A percentile compares a stretch with the other conserved stretches of the same genome.
These are phyloP conservation scores for Candida sanyaensis DNA, from an alignment of 1,139 yeast genomes.

Conservation along the genomic window DNA sequence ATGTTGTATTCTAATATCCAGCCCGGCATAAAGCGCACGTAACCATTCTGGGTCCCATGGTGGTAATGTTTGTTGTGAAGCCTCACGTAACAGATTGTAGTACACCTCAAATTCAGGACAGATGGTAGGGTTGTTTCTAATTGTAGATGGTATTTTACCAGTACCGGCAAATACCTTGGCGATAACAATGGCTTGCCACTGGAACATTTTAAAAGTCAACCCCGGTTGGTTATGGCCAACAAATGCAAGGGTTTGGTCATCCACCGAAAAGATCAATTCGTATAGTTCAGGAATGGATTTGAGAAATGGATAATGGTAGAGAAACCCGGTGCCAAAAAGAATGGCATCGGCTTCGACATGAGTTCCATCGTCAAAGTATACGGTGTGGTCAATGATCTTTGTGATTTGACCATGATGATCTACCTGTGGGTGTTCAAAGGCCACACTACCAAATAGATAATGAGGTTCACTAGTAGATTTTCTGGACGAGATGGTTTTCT, in stretches of 20 bases:
- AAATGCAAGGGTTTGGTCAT: slow-evolving; percentile 36
- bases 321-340: slow-evolving; percentile 48
- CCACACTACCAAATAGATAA: slow-evolving; percentile 45
- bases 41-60: slow-evolving; percentile 23
- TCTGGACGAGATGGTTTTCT: slow-evolving; percentile 29
- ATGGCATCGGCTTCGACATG: slow-evolving; percentile 32
- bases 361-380: slow-evolving; percentile 32
- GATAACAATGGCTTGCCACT: slow-evolving; percentile 42
- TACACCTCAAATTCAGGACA: slow-evolving; percentile 25
- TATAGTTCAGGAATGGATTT: slow-evolving; percentile 28
- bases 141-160: slow-evolving; percentile 30
- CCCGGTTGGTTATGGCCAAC: slow-evolving; percentile 48
- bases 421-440: slow-evolving; percentile 34
- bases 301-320: slow-evolving; percentile 44
- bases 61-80: slow-evolving; percentile 25
- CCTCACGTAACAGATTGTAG: slow-evolving; percentile 21
- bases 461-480: slow-evolving; percentile 43
- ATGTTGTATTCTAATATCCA: slow-evolving; percentile 16
- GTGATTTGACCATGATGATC: slow-evolving; percentile 31
- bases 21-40: slow-evolving; percentile 22
- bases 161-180: slow-evolving; percentile 35
- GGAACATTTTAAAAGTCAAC: slow-evolving; percentile 40
- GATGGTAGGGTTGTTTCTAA: slow-evolving; percentile 22
- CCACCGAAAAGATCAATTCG: slow-evolving; percentile 38
- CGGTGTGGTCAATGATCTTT: slow-evolving; percentile 23